Evolutionary conservation across 1,284 basidiomycete genomes (phyloP), one percentile per base, ranked within the genome.

Genomic region (Sporisorium iseilematis-ciliati): DNA sequence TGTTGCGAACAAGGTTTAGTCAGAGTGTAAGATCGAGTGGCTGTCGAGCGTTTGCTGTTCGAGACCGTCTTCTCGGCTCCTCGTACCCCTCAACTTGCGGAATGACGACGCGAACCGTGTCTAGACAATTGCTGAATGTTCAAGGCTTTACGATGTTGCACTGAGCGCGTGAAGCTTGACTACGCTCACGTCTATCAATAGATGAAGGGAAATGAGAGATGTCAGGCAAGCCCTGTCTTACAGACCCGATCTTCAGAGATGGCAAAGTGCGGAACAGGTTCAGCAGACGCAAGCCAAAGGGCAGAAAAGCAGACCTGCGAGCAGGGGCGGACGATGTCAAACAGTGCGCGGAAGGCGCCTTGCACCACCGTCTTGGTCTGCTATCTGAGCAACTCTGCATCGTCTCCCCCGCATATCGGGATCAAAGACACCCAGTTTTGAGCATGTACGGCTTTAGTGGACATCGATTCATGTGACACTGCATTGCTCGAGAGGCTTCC

Each of bases 371-470:
- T 48, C 35, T n/a, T 25, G 21, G 18, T 48, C 26, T 35, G 12
- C 42, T 40, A 14, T 49, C 35, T 31, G 23, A 20, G 35, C 50
- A 51, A 23, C 18, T 26, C 41, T 31, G 52, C 52, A 55, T 49
- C 31, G 14, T 50, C 8, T 46, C 48, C 53, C 55, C 20, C 54
- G 60, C 54, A 53, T 43, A 14, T n/a, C 18, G 52, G 45, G 41
- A 48, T 35, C 16, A 26, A 25, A 11, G 31, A 40, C 48, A 55
- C 58, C 65, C 53, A 60, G 49, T 52, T 60, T 54, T 43, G 55
- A 20, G 11, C 38, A 41, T 16, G 8, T 6, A 57, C 58, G 65
- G 65, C 23, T 67, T 67, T 67, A 49, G 45, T 61, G 65, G 65
- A 10, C 55, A 40, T 26, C 29, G 29, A 42, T 57, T 7, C 23